phyloP scores from a whole-genome alignment of 805 yeast species.

The Starmerella riodocensis region DNA sequence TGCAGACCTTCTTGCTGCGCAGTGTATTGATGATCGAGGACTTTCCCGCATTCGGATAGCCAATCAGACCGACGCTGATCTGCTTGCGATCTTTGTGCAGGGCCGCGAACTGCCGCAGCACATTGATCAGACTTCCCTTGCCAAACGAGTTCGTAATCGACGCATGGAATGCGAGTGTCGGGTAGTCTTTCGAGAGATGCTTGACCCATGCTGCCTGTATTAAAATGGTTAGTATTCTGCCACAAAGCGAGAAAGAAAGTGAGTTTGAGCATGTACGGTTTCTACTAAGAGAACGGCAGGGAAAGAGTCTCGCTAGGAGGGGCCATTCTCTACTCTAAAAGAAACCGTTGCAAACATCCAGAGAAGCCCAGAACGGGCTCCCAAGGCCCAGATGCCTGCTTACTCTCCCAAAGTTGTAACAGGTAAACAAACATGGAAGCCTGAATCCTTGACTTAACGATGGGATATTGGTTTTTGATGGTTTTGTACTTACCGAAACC shows the following conservation, averaged over 20 bases:
- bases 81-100: conserved; percentile 88
- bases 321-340: conserved; percentile 64
- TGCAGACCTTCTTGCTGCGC: conserved; percentile 89
- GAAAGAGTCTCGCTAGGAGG: conserved; percentile 13
- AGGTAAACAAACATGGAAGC: conserved; percentile 52
- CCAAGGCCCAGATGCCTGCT: conserved; percentile 41
- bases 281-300: conserved; percentile 66
- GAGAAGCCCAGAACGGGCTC: conserved; percentile 38
- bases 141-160: conserved; percentile 96
- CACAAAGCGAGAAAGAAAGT: conserved; percentile 7
- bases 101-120: conserved; percentile 81
- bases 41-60: conserved; percentile 97
- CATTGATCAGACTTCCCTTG: conserved; percentile 88
- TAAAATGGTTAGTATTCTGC: conserved; percentile 27
- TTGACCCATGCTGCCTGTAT: conserved; percentile 96
- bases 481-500: conserved; percentile 82
- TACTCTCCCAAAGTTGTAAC: conserved; percentile 96
- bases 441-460: conserved; percentile 43
- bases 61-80: conserved; percentile 92
- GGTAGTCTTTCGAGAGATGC: conserved; percentile 77
- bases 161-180: conserved; percentile 96
- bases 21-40: conserved; percentile 90
- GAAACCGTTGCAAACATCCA: conserved; percentile 37
- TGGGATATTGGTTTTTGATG: conserved; percentile 35
- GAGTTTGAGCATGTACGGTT: conserved; percentile 50